Evolutionary conservation across 1,139 yeast species (phyloP), one percentile per base, ranked within the genome.

Genomic region (Candida frijolesensis): DNA sequence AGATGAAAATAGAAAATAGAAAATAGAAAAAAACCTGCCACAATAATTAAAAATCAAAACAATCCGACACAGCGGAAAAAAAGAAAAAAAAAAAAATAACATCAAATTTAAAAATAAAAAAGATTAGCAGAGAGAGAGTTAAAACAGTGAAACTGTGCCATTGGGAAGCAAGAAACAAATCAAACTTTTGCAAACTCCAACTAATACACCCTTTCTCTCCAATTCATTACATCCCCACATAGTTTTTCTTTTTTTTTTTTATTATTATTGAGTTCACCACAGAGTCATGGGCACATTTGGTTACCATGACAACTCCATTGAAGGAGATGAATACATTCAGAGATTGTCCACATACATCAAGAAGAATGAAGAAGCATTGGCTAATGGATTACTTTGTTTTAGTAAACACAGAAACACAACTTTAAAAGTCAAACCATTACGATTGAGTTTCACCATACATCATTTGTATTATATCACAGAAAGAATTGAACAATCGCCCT

Each of bases 381-480:
- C 80, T 37, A 76, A 76, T 56, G 80, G 80, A 12, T 64, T 76
- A 37, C 66, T 76, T 39, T 67, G 72, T 53, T 76, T 73, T 55
- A 70, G 78, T 50, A 76, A 73, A 49, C 65, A 60, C 47, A 62
- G 67, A 37, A 49, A 53, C 22, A 51, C 62, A 3, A 51, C 59
- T 42, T 49, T 66, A 38, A 67, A 70, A 47, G 61, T 71, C 38
- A 80, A 52, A 59, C 85, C 88, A 0, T 76, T 82, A 18, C 65
- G 87, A 51, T 67, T 84, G 27, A 78, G 80, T 29, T 70, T 84
- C 51, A 82, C 87, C 29, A 68, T 83, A 27, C 89, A 84, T 61
- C 89, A 85, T 62, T 70, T 84, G 34, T 85, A 82, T 62, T 84
- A 79, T 60, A 70, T 85, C 30, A 64, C 82, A 16, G 87, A 84